phyloP scores from a whole-genome alignment of 345 rosid species.

The Rhizophora apiculata region DNA sequence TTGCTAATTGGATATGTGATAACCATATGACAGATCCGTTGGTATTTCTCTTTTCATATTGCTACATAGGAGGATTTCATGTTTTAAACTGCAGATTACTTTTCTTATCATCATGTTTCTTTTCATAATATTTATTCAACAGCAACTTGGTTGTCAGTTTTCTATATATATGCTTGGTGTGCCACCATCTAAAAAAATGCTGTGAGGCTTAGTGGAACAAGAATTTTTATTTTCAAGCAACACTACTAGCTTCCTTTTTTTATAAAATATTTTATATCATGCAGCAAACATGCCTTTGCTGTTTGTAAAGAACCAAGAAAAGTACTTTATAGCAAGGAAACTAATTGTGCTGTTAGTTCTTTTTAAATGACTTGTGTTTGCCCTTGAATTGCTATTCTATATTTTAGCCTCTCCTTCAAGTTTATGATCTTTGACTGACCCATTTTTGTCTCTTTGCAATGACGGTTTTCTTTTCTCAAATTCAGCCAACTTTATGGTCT shows the following conservation, averaged over 20 bases:
- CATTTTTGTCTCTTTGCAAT: neutral
- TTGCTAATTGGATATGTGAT: conserved; percentile 95
- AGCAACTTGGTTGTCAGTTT: too few relatives aligned
- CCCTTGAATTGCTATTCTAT: neutral
- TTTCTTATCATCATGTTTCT: conserved; percentile 3
- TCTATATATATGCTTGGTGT: too few relatives aligned
- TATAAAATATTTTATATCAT: too few relatives aligned
- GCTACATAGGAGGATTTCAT: neutral
- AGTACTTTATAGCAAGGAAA: too few relatives aligned
- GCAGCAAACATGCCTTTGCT: too few relatives aligned
- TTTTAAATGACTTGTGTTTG: neutral
- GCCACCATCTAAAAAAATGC: too few relatives aligned
- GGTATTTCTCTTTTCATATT: conserved; percentile 43
- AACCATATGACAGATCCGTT: conserved; percentile 65
- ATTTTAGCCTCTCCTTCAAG: neutral
- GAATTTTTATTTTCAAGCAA: too few relatives aligned
- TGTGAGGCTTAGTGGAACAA: too few relatives aligned
- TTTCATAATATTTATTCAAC: neutral
- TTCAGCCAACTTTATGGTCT: neutral
- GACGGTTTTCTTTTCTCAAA: neutral
- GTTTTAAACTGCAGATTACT: neutral
- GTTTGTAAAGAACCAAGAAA: too few relatives aligned
- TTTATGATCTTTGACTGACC: conserved; percentile 1
- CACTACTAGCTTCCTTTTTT: too few relatives aligned
- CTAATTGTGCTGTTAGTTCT: too few relatives aligned